phyloP scores from a whole-genome alignment of 208 protist genomes.

The Crithidia mellificae region DNA sequence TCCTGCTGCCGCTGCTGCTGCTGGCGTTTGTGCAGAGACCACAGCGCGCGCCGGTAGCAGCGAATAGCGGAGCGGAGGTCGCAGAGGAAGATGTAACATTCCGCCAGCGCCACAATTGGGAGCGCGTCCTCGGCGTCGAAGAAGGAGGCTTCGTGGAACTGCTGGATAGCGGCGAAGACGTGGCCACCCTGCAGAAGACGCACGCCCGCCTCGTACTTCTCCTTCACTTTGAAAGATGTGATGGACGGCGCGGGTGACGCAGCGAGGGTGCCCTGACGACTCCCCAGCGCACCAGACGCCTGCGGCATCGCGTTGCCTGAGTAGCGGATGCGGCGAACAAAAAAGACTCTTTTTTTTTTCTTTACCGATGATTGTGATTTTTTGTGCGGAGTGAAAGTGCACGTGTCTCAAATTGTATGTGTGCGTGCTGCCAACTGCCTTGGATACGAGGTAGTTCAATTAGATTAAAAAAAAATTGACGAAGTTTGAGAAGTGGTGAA shows the following conservation, averaged over 20 bases:
- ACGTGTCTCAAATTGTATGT: too few relatives aligned
- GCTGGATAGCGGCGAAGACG: slow-evolving; percentile 61
- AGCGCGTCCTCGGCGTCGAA: slow-evolving; percentile 72
- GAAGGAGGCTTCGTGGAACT: slow-evolving; percentile 74
- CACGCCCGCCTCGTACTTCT: slow-evolving; percentile 62
- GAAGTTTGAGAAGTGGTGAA: too few relatives aligned
- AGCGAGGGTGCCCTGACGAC: not conserved
- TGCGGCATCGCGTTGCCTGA: not conserved
- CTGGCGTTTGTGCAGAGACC: slow-evolving; percentile 49
- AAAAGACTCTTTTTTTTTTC: not conserved
- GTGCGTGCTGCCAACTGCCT: too few relatives aligned
- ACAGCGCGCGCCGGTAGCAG: slow-evolving; percentile 79
- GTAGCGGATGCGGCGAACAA: not conserved
- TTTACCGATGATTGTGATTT: too few relatives aligned
- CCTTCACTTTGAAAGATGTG: slow-evolving; percentile 28
- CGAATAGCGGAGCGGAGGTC: slow-evolving; percentile 84
- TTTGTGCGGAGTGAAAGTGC: too few relatives aligned
- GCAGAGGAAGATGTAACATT: slow-evolving; percentile 83
- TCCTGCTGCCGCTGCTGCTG: not conserved
- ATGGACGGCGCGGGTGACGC: slow-evolving; percentile 10
- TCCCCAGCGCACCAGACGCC: not conserved
- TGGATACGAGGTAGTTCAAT: too few relatives aligned
- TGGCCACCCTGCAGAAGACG: slow-evolving; percentile 41
- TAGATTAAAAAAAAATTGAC: too few relatives aligned
- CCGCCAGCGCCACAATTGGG: slow-evolving; percentile 71